phyloP scores from a whole-genome alignment of 75 land plant species.

The Picea glauca region DNA sequence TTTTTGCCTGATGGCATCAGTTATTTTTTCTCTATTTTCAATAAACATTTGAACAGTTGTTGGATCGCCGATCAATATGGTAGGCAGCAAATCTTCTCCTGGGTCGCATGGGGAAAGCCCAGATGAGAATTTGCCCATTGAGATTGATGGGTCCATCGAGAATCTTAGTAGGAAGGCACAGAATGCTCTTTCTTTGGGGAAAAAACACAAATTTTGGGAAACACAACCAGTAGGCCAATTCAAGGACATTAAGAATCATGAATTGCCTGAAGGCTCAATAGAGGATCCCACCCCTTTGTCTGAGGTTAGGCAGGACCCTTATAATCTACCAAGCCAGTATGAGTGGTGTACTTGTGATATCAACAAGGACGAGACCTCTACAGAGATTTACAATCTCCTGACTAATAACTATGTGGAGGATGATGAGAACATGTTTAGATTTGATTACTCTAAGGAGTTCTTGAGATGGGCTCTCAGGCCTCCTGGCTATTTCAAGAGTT shows the following conservation, averaged over 20 bases:
- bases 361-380: conserved; percentile 40
- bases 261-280: conserved; percentile 69
- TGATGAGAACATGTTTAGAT: conserved; percentile 85
- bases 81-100: conserved; percentile 11
- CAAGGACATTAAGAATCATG: conserved; percentile 43
- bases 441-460: conserved; percentile 76
- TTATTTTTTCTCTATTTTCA: background rate
- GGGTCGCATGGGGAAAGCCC: background rate
- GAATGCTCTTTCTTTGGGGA: conserved; percentile 30
- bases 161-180: conserved; percentile 26
- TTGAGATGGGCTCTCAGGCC: conserved; percentile 76
- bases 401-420: conserved; percentile 78
- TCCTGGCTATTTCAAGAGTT: conserved; percentile 59
- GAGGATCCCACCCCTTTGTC: conserved; percentile 60
- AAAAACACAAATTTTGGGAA: conserved; percentile 71
- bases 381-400: conserved; percentile 64
- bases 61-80: conserved; percentile 6
- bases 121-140: conserved; percentile 9
- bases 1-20: background rate
- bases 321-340: conserved; percentile 64
- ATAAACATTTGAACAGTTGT: background rate
- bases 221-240: conserved; percentile 85
- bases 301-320: conserved; percentile 75
- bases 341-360: conserved; percentile 87
- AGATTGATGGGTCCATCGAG: conserved; percentile 20